These are phyloP conservation scores for Pichia cactophila DNA, from an alignment of 1,139 yeast species.

Conservation along the genomic window DNA sequence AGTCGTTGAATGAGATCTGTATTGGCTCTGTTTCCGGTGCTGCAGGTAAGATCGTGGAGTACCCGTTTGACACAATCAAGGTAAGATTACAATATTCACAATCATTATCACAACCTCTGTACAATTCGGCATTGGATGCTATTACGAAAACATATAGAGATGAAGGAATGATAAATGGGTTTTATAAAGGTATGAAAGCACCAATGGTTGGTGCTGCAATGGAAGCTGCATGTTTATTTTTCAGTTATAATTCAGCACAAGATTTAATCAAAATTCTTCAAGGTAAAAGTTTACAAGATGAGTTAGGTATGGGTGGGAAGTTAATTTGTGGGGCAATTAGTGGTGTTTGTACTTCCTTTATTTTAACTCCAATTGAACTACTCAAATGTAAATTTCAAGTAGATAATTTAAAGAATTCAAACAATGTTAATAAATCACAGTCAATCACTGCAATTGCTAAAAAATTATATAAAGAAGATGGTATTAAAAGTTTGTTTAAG, in stretches of 20 bases:
- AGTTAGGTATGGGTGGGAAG: conserved; percentile 18
- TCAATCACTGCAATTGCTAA: conserved; percentile 31
- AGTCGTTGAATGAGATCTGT: conserved; percentile 23
- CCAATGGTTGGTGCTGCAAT: conserved; percentile 85
- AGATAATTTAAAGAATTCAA: conserved; percentile 36
- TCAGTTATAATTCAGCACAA: conserved; percentile 48
- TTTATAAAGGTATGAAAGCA: conserved; percentile 63
- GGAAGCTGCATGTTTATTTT: conserved; percentile 71
- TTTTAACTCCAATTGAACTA: conserved; percentile 83
- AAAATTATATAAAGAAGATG: conserved; percentile 41
- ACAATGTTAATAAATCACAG: conserved; percentile 9
- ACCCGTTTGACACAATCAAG: conserved; percentile 88
- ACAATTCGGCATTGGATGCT: conserved; percentile 50
- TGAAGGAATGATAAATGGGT: conserved; percentile 60
- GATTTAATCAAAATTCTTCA: conserved; percentile 23
- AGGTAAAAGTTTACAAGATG: conserved; percentile 14
- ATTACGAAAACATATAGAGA: conserved; percentile 48
- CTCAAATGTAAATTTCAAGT: conserved; percentile 87
- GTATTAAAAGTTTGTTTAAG: conserved; percentile 66
- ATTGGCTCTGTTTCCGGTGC: conserved; percentile 64
- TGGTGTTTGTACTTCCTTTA: conserved; percentile 77
- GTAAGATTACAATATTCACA: conserved; percentile 74
- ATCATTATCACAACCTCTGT: conserved; percentile 38
- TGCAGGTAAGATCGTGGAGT: conserved; percentile 76
- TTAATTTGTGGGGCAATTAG: conserved; percentile 69